Conservation (phyloP, 495 filamentous ascomycete species). For the Neurospora sp. region DNA sequence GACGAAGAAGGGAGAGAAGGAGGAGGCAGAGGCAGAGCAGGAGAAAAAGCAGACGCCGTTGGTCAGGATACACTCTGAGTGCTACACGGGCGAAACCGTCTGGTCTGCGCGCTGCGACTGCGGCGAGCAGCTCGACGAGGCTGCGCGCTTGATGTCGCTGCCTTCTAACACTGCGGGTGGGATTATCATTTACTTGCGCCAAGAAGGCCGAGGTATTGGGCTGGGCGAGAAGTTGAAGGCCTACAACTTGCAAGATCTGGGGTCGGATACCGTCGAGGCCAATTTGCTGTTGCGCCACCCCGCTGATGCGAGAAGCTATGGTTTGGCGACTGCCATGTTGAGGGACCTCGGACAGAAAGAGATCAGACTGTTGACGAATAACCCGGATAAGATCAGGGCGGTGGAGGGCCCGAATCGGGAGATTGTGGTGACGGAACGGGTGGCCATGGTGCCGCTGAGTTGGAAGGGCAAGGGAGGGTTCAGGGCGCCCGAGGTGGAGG, state of each 20-base stretch:
- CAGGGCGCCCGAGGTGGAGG: conserved; percentile 77
- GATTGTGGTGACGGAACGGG: conserved; percentile 77
- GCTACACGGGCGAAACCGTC: conserved; percentile 96
- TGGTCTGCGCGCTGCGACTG: conserved; percentile 98
- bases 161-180: conserved; percentile 58
- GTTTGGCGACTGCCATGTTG: conserved; percentile 88
- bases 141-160: conserved; percentile 87
- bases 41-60: conserved; percentile 41
- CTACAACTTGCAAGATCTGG: conserved; percentile 94
- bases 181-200: conserved; percentile 88
- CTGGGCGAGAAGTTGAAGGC: conserved; percentile 93
- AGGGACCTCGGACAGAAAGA: conserved; percentile 71
- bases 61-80: conserved; percentile 94
- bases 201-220: conserved; percentile 93
- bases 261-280: conserved; percentile 91
- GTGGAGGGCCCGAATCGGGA: conserved; percentile 87
- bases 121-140: conserved; percentile 95
- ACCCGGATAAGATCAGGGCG: conserved; percentile 91
- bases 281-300: conserved; percentile 87
- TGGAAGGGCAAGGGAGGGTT: conserved; percentile 85
- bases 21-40: conserved; percentile 7
- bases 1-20: neutral
- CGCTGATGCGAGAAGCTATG: conserved; percentile 89
- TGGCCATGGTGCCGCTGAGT: conserved; percentile 90
- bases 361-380: conserved; percentile 87